phyloP scores from a whole-genome alignment of 495 filamentous ascomycete species.

The Xylaria longipes region DNA sequence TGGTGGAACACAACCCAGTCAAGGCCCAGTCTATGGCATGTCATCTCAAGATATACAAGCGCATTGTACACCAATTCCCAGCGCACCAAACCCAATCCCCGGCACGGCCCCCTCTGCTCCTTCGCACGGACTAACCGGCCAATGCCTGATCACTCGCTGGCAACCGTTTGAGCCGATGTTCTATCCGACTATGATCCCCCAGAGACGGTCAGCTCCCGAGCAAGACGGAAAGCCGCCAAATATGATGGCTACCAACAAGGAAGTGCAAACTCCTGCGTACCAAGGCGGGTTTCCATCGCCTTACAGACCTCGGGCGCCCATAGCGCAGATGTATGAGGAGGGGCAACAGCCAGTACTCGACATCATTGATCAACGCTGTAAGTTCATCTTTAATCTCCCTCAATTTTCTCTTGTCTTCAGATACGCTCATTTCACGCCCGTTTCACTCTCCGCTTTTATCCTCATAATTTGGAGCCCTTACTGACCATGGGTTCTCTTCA shows the following conservation, averaged over 20 bases:
- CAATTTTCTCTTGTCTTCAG: background rate
- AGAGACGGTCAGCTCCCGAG: too few relatives aligned
- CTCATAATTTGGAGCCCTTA: background rate
- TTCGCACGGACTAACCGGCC: background rate
- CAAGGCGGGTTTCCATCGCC: background rate
- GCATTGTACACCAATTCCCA: background rate
- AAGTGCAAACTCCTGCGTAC: background rate
- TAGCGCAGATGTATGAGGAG: background rate
- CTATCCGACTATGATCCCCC: background rate
- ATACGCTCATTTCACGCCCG: background rate
- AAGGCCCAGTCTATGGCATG: background rate
- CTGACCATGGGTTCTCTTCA: background rate
- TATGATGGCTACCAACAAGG: background rate
- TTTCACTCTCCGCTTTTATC: background rate
- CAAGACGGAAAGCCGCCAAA: background rate
- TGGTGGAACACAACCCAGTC: too few relatives aligned
- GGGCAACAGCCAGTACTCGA: background rate
- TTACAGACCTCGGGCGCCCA: background rate
- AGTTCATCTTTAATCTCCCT: background rate
- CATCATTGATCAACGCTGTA: background rate
- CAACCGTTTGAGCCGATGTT: background rate
- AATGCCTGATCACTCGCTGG: background rate
- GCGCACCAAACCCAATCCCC: background rate
- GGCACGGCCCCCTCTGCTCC: background rate
- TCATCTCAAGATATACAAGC: background rate